Evolutionary conservation across 352 stramenopile species (phyloP).

Genomic region (Globisporangium carolinianum): DNA sequence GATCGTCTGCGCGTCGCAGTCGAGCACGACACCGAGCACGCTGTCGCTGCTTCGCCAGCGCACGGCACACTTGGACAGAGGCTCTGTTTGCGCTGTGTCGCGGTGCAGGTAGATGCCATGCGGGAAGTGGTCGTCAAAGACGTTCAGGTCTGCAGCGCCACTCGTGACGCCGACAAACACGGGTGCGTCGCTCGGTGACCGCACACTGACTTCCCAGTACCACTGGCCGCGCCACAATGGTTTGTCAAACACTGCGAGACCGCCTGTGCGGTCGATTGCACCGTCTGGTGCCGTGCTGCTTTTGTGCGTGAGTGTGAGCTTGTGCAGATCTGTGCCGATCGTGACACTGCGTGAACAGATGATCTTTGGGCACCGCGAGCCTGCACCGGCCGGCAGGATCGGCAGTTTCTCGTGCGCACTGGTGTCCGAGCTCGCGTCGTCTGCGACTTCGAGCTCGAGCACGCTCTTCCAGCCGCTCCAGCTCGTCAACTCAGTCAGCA

Average conservation of each 20-base stretch:
- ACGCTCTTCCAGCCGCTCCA: constrained; percentile 76
- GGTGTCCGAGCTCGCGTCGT: constrained; percentile 27
- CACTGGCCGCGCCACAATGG: constrained; percentile 50
- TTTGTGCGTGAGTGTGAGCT: constrained; percentile 47
- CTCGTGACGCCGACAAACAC: constrained; percentile 68
- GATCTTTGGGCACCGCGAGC: constrained; percentile 59
- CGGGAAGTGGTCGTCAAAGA: constrained; percentile 5
- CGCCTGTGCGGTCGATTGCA: constrained; percentile 13
- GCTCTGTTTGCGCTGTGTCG: constrained; percentile 17
- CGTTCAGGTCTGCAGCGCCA: constrained; percentile 57
- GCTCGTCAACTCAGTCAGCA: constrained; percentile 66
- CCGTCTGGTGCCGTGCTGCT: neutral
- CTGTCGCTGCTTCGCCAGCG: constrained; percentile 23
- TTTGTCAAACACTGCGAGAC: constrained; percentile 66
- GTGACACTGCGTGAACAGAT: constrained; percentile 58
- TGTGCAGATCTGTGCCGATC: constrained; percentile 57
- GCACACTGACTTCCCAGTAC: constrained; percentile 78
- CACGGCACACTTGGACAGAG: constrained; percentile 14
- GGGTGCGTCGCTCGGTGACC: constrained; percentile 35
- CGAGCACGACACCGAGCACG: constrained; percentile 48
- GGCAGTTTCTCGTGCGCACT: constrained; percentile 24
- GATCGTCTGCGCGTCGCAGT: constrained; percentile 56
- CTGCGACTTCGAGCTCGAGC: constrained; percentile 39
- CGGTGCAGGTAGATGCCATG: constrained; percentile 34
- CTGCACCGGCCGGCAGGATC: constrained; percentile 51